Percentiles rank a stretch among this genome's conserved stretches.
Conservation (phyloP, 2,329 filamentous ascomycete genomes). For the Monilinia polystroma region DNA sequence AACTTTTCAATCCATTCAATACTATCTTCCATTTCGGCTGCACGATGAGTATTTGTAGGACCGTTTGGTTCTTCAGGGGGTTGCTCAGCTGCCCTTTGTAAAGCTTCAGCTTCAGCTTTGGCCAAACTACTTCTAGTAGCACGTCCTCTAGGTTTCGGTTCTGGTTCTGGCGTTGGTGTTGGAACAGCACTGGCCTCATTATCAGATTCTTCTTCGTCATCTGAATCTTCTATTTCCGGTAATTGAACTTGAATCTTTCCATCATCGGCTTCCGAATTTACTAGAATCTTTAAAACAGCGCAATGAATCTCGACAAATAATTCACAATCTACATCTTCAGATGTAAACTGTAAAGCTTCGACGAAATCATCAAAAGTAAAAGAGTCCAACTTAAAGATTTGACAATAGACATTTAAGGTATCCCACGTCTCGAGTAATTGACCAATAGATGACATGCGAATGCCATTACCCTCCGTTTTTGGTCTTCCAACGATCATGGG, state of each 20-base stretch:
- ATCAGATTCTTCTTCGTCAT: constrained; percentile 66
- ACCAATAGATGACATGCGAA: constrained; percentile 84
- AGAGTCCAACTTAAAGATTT: constrained; percentile 89
- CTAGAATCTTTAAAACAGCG: constrained; percentile 81
- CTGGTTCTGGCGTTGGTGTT: constrained; percentile 68
- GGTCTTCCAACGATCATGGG: constrained; percentile 51
- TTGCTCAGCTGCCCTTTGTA: constrained; percentile 51
- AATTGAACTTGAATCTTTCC: constrained; percentile 78
- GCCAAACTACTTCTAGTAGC: constrained; percentile 84
- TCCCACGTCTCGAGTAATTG: constrained; percentile 90
- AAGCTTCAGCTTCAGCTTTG: constrained; percentile 71
- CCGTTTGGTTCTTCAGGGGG: constrained; percentile 46
- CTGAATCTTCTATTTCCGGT: constrained; percentile 66
- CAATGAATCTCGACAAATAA: constrained; percentile 90
- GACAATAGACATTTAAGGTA: constrained; percentile 95
- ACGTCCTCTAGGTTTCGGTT: constrained; percentile 63
- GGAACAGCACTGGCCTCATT: constrained; percentile 52
- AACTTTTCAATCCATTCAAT: constrained; percentile 86
- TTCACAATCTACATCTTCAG: constrained; percentile 72
- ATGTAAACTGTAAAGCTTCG: constrained; percentile 78
- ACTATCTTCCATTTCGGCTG: constrained; percentile 69
- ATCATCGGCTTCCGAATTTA: constrained; percentile 70
- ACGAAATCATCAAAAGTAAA: constrained; percentile 98
- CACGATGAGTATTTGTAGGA: constrained; percentile 59
- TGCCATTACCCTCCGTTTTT: constrained; percentile 54